Evolutionary conservation across 306 rosid species (phyloP), one percentile per base, ranked within the genome.

Genomic region (Cucumis hystrix): DNA sequence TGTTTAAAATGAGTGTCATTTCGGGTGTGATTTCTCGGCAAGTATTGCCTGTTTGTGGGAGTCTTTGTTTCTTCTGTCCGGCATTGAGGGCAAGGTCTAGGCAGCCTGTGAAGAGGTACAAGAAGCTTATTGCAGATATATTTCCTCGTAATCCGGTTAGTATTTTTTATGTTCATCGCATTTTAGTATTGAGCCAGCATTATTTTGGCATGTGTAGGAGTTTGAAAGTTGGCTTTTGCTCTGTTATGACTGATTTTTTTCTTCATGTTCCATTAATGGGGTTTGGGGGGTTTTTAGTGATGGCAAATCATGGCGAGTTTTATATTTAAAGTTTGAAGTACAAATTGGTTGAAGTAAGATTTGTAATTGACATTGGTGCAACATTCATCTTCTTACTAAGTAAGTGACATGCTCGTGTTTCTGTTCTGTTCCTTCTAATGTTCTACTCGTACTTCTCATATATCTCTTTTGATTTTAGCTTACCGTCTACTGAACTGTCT

Each of bases 81-180:
- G 83, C 87, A 25, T n/a, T 96, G 85, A 85, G 97, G 83, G 83
- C 97, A 67, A 86, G 99, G 89, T 96, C 99, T 35, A 87, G 98
- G 76, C 99, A 96, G 85, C 99, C 99, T 35, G 97, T 96, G 54
- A 96, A 96, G 93, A 89, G 99, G 86, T 96, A 96, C 93, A 96
- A 96, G 97, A 96, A 91, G 89, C 92, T 96, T 83, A 89, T 96
- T 41, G 89, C 98, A 61, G 98, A 92, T 9, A 91, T 91, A 84
- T 92, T 96, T 54, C 99, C 99, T 76, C 97, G 92, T 18, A 86
- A 88, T 70, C 90, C 82, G 99, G 99, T 95, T 1, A 16, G 88
- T 66, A 16, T 14, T 63, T 77, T 60, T 54, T 21, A n/a, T 75
- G 49, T 37, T 75, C 15, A 37, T 35, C 4, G 55, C 21, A 10